A percentile compares a stretch with the other conserved stretches of the same genome.
These are phyloP conservation scores for Trifolium fragiferum DNA, from an alignment of 306 rosid species.

Conservation along the genomic window DNA sequence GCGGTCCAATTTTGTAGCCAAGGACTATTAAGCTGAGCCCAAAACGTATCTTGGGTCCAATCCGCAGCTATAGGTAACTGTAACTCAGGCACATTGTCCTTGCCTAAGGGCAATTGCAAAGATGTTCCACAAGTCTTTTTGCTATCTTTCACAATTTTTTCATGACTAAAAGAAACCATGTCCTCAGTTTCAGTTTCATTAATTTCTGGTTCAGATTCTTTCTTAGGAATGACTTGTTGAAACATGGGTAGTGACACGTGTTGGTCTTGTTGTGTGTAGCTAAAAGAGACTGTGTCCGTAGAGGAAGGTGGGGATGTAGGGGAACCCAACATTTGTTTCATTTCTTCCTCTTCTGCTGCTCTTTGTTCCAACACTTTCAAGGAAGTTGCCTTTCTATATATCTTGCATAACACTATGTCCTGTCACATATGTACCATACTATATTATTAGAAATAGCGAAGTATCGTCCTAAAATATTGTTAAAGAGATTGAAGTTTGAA, in stretches of 20 bases:
- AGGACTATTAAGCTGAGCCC: constrained; percentile 80
- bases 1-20: constrained; percentile 79
- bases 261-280: constrained; percentile 44
- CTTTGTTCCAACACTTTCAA: constrained; percentile 93
- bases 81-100: constrained; percentile 61
- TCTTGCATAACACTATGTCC: constrained; percentile 93
- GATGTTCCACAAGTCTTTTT: constrained; percentile 41
- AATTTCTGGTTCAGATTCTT: constrained; percentile 54
- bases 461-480: no score
- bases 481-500: no score
- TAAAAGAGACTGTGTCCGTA: constrained; percentile 57
- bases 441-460: not conserved
- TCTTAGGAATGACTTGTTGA: constrained; percentile 46
- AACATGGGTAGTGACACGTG: constrained; percentile 25
- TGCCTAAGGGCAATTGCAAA: constrained; percentile 52
- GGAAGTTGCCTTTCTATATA: constrained; percentile 93
- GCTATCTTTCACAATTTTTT: constrained; percentile 29
- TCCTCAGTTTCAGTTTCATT: constrained; percentile 30
- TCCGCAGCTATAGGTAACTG: constrained; percentile 67
- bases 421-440: constrained; percentile 34
- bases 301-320: constrained; percentile 66
- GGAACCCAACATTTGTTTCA: constrained; percentile 53
- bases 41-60: constrained; percentile 79
- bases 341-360: constrained; percentile 79
- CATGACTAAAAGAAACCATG: constrained; percentile 16